Evolutionary conservation across 495 filamentous ascomycete species (phyloP).

Genomic region (Daldinia vernicosa): DNA sequence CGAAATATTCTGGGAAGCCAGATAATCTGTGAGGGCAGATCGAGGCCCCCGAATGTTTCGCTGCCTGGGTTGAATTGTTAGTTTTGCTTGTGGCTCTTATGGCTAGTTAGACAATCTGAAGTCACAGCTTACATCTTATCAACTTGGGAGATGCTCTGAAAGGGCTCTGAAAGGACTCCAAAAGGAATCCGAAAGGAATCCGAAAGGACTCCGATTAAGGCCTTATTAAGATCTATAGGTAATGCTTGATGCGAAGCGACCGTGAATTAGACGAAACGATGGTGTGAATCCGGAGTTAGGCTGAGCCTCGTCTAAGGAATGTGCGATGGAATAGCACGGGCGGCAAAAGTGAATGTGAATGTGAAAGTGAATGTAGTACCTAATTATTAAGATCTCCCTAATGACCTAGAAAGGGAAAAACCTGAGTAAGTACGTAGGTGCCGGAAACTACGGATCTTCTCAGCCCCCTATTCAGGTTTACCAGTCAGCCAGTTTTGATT

Average conservation of each 20-base stretch:
- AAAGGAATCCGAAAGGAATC: too few relatives aligned
- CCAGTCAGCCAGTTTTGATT: neutral
- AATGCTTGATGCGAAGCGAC: neutral
- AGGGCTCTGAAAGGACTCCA: neutral
- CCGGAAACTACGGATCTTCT: neutral
- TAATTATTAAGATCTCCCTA: neutral
- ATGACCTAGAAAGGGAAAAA: neutral
- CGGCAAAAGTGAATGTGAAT: neutral
- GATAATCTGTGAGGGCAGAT: slow-evolving; percentile 83
- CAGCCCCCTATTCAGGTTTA: neutral
- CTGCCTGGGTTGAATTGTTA: neutral
- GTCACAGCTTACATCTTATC: slow-evolving; percentile 2
- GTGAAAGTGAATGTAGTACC: neutral
- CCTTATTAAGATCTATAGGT: neutral
- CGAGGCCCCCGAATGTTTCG: slow-evolving; percentile 48
- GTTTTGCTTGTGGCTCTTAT: neutral
- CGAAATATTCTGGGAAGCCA: slow-evolving; percentile 92
- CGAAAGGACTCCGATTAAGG: neutral
- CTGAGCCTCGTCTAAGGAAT: neutral
- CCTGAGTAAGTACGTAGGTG: neutral
- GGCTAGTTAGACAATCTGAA: neutral
- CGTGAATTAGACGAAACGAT: neutral
- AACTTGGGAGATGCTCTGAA: too few relatives aligned
- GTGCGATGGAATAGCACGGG: neutral
- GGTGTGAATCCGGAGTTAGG: neutral